A percentile compares a stretch with the other conserved stretches of the same genome.
Evolutionary conservation across 106 monocot species (phyloP).

Genomic region (Vanilla planifolia): DNA sequence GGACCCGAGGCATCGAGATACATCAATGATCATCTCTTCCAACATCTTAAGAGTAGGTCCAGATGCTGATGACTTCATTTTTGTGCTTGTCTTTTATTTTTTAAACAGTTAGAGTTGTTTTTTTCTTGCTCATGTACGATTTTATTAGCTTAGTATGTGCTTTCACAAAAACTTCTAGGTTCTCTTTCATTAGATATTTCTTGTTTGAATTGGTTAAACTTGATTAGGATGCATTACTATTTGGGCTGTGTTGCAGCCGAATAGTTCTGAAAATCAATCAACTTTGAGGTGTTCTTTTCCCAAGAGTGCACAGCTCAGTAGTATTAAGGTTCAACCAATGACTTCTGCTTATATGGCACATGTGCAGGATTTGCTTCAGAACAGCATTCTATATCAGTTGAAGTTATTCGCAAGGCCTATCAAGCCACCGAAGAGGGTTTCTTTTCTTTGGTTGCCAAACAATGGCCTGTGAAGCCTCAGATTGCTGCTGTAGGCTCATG

Average conservation of each 20-base stretch:
- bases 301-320: no score
- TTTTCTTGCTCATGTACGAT: neutral
- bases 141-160: neutral
- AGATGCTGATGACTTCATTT: neutral
- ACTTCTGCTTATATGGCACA: no score
- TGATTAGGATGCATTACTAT: no score
- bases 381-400: constrained; percentile 21
- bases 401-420: constrained; percentile 28
- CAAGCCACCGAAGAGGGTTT: constrained; percentile 29
- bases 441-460: constrained; percentile 14
- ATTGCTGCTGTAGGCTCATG: constrained; percentile 30
- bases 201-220: no score
- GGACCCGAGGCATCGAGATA: constrained; percentile 27
- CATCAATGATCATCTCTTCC: constrained; percentile 21
- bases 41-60: constrained; percentile 20
- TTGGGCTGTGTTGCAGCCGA: no score
- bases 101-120: neutral
- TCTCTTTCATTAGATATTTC: no score
- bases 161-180: no score
- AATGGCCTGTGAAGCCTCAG: constrained; percentile 26
- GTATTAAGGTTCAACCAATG: no score
- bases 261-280: no score
- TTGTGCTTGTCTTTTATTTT: neutral
- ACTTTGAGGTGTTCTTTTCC: no score
- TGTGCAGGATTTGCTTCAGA: constrained; percentile 31